Base-by-base conservation (phyloP, 2,329 filamentous ascomycete species). In the Neodidymelliopsis sp. region DNA sequence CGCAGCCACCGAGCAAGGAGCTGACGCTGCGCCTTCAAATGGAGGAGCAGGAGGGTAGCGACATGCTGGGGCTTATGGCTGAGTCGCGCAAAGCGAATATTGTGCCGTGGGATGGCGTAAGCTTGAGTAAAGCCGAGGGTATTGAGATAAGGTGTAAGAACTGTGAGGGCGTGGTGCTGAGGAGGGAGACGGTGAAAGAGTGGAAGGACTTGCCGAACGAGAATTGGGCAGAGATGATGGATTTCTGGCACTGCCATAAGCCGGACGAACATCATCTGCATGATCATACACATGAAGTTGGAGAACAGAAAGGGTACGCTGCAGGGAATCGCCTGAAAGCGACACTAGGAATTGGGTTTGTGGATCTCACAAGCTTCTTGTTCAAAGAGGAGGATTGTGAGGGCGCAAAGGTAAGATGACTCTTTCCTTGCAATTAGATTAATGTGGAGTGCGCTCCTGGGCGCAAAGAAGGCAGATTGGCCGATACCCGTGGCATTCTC, bases 221-320 rank as follows among this genome's bases (percentile, higher is more conserved):
- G 63, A 93, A 96, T 66, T 99, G 94, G 94, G 95, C 94, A 0
- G 94, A 99, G 75, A 96, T 99, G 92, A 99, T 99, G 94, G 95
- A 99, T 72, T 96, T 99, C 62, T 99, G 94, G 94, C 95, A 99
- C 73, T 99, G 94, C 66, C 94, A 99, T 73, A 97, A 97, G 73
- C 94, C 95, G 2, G 73, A 79, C 28, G 81, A 86, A 53, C 78
- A 85, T 45, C 78, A 85, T 49, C 75, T 84, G 49, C 78, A 84
- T 53, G 71, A 79, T 19, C 74, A 79, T 9, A 62, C 67, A n/a
- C 69, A 77, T 23, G 60, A 65, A 9, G 58, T 63, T 3, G 57
- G 55, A 1, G 62, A 50, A 4, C 58, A 58, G 37, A 71, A 90
- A 64, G 92, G 90, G 0, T 97, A 96, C 67, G 89, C 90, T n/a